Evolutionary conservation across 495 filamentous ascomycete species (phyloP), one percentile per base, ranked within the genome.

Genomic region (Podospora appendiculata): DNA sequence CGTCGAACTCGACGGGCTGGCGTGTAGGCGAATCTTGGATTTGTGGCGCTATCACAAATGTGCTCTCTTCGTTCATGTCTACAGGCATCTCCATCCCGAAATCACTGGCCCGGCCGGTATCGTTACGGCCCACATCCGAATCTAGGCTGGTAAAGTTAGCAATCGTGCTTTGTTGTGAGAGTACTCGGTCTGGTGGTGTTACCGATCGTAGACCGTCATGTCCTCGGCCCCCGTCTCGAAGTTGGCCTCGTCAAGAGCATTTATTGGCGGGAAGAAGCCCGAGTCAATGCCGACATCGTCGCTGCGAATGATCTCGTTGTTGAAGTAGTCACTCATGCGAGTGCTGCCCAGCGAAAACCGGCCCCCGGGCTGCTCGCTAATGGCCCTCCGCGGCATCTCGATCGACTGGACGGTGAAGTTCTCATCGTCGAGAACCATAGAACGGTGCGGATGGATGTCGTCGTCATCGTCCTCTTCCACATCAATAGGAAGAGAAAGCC

Each of bases 401-500:
- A 91, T 76, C 17, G 85, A 87, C 52, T 74, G 75, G 45, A 79
- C 71, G 1, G 87, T 90, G 36, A 79, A 74, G 55, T 88, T 82
- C 34, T 86, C 84, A 33, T 87, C 84, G 32, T 86, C 86, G 38
- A 88, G 67, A 6, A 79, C 75, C 38, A 81, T 70, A 45, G 83
- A 85, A 50, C 76, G 74, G 41, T 87, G 85, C 8, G 86, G 82
- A 14, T 74, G 72, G 47, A 82, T 70, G 35, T 82, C 79, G 17
- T 74, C 68, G 43, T 79, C 75, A 50, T 58, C 79, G 50, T 58
- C 82, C 32, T 85, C 81, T 6, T 73, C 74, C 14, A 68, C 72
- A 32, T 83, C 84, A n/a, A 90, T 64, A 12, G 84, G 82, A 45
- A 93, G 71, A 11, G 87, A 88, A 17, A 90, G 70, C 9, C 84